Conservation (phyloP, 2,329 filamentous ascomycete genomes). For the Arachnomyces sp. region DNA sequence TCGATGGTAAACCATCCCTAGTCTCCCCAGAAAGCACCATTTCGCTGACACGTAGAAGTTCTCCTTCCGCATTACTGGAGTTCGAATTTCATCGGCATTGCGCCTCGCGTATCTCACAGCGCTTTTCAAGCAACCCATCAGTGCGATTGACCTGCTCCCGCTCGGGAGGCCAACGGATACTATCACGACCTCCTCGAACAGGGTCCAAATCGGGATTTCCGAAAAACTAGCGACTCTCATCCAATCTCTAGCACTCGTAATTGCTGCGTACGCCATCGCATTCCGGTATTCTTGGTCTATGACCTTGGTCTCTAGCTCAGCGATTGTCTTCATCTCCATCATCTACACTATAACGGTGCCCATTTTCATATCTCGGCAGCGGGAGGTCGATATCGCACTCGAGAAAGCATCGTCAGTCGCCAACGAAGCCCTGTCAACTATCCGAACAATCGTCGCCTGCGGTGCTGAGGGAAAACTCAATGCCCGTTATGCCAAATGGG, state of each 20-base stretch:
- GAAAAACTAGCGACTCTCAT: slow-evolving; percentile 42
- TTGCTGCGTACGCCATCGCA: slow-evolving; percentile 43
- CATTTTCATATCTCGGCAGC: slow-evolving; percentile 24
- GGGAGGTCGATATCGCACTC: slow-evolving; percentile 30
- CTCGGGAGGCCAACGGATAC: slow-evolving; percentile 43
- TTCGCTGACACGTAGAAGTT: slow-evolving; percentile 22
- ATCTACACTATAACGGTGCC: slow-evolving; percentile 26
- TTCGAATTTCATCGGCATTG: slow-evolving; percentile 43
- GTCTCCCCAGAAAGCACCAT: neutral
- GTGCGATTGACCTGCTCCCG: slow-evolving; percentile 42
- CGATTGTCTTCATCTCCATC: slow-evolving; percentile 36
- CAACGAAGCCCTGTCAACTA: slow-evolving; percentile 34
- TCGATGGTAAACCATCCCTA: slow-evolving; percentile 39
- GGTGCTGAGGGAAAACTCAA: slow-evolving; percentile 32
- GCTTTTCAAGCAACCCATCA: slow-evolving; percentile 43
- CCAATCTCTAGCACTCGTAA: slow-evolving; percentile 33
- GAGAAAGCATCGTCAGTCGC: slow-evolving; percentile 31
- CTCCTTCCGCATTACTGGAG: slow-evolving; percentile 42
- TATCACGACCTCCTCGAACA: slow-evolving; percentile 46
- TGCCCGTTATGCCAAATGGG: slow-evolving; percentile 28
- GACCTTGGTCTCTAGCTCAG: slow-evolving; percentile 43
- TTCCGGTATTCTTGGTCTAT: slow-evolving; percentile 46
- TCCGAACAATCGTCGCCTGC: slow-evolving; percentile 38
- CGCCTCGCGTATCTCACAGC: slow-evolving; percentile 43
- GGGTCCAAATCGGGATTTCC: slow-evolving; percentile 47